phyloP scores from a whole-genome alignment of 805 yeast genomes.

The Ogataea minuta region DNA sequence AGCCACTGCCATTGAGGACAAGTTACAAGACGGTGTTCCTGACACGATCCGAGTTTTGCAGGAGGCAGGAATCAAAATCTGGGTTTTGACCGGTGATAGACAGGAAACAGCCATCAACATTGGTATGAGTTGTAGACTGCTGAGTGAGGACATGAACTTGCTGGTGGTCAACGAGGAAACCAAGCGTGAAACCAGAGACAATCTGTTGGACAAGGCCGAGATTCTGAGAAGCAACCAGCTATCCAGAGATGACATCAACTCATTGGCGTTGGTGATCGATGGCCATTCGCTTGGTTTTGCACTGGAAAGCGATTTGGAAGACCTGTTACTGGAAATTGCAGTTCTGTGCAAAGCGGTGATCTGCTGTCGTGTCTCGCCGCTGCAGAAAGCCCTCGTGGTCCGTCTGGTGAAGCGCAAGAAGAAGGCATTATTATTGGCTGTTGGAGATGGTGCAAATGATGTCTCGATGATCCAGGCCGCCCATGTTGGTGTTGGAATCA shows the following conservation, averaged over 20 bases:
- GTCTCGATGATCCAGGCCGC: slow-evolving; percentile 99
- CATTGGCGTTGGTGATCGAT: slow-evolving; percentile 88
- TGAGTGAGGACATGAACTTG: slow-evolving; percentile 94
- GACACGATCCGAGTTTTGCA: slow-evolving; percentile 94
- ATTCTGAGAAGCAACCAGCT: slow-evolving; percentile 69
- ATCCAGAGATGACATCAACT: slow-evolving; percentile 65
- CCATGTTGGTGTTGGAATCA: slow-evolving; percentile 97
- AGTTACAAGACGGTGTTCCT: slow-evolving; percentile 97
- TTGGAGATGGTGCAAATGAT: slow-evolving; percentile 99
- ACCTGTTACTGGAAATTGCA: slow-evolving; percentile 73
- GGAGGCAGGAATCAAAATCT: slow-evolving; percentile 93
- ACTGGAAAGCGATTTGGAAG: slow-evolving; percentile 76
- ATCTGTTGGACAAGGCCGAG: slow-evolving; percentile 68
- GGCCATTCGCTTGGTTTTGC: slow-evolving; percentile 91
- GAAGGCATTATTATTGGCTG: slow-evolving; percentile 76
- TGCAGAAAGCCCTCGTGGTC: slow-evolving; percentile 95
- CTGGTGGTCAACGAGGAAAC: slow-evolving; percentile 84
- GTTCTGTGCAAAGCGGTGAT: slow-evolving; percentile 91
- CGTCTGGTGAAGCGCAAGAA: slow-evolving; percentile 84
- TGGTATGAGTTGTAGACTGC: slow-evolving; percentile 94
- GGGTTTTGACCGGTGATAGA: slow-evolving; percentile 98
- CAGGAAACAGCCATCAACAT: slow-evolving; percentile 98
- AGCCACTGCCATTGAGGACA: slow-evolving; percentile 98
- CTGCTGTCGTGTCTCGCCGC: slow-evolving; percentile 96
- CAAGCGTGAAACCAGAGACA: slow-evolving; percentile 70